A percentile compares a stretch with the other conserved stretches of the same genome.
These are phyloP conservation scores for Boletus bicolor DNA, from an alignment of 768 basidiomycete genomes.

Conservation along the genomic window DNA sequence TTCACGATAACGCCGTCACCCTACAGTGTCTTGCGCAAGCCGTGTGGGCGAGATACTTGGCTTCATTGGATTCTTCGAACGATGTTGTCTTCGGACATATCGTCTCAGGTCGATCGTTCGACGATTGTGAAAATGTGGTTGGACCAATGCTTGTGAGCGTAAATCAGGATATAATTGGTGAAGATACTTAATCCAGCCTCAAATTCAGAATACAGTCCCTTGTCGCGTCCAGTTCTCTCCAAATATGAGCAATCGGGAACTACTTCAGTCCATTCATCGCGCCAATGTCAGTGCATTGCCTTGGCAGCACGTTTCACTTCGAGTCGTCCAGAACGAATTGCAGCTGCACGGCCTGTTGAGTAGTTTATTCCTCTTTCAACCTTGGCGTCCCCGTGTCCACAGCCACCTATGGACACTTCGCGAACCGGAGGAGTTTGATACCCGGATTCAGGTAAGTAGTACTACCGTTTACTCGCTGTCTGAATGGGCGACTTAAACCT, in stretches of 20 bases:
- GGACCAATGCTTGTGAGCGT: conserved; percentile 46
- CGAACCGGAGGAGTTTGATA: conserved; percentile 11
- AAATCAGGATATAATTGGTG: not conserved
- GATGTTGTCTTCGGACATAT: conserved; percentile 48
- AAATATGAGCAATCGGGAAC: conserved; percentile 28
- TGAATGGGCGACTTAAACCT: not conserved
- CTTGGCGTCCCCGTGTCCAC: conserved; percentile 6
- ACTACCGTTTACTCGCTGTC: not conserved
- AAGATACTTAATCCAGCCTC: not conserved
- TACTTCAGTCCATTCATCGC: conserved; percentile 38
- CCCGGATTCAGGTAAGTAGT: conserved; percentile 31
- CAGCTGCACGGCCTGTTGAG: conserved; percentile 36
- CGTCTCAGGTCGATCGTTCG: conserved; percentile 42
- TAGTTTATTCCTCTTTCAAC: conserved; percentile 46
- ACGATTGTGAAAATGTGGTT: conserved; percentile 41
- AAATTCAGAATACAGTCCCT: conserved; percentile 44
- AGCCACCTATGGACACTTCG: conserved; percentile 24
- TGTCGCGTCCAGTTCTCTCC: conserved; percentile 36
- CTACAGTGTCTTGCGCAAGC: conserved; percentile 38
- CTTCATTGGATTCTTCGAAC: conserved; percentile 14
- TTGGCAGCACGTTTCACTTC: conserved; percentile 47
- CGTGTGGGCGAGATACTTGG: conserved; percentile 29
- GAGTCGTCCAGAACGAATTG: conserved; percentile 38
- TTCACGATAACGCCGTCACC: conserved; percentile 27
- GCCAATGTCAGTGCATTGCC: conserved; percentile 37